Percentiles rank a stretch among this genome's conserved stretches.
phyloP scores from a whole-genome alignment of 768 basidiomycete genomes.

The Hericium coralloides region DNA sequence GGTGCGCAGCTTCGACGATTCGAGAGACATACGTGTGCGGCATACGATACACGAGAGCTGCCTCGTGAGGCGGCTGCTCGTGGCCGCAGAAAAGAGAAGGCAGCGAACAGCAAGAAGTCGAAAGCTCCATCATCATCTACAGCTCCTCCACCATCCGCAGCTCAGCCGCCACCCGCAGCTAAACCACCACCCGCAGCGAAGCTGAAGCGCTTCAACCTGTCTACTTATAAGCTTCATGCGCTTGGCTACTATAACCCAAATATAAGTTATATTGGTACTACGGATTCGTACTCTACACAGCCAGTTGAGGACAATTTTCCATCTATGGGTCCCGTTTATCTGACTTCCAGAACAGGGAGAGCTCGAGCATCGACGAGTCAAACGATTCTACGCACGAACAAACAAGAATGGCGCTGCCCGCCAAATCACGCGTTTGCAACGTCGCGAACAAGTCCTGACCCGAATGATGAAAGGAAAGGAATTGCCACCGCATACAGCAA shows the following conservation, averaged over 20 bases:
- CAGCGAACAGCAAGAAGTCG: not conserved
- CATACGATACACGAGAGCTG: conserved; percentile 25
- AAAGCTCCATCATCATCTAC: not conserved
- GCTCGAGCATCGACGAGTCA: conserved; percentile 23
- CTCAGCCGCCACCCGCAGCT: no score
- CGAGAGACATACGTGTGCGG: conserved; percentile 16
- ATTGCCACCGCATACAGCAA: not conserved
- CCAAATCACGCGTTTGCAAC: conserved; percentile 19
- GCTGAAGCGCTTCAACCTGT: not conserved
- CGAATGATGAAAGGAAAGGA: not conserved
- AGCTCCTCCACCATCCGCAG: not conserved
- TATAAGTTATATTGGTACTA: not conserved
- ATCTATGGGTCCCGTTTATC: no score
- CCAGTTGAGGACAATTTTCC: no score
- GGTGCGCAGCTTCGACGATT: conserved; percentile 26
- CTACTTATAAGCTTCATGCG: not conserved
- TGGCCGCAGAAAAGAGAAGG: conserved; percentile 7
- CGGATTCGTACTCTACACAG: not conserved
- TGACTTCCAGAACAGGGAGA: conserved; percentile 20
- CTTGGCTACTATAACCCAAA: not conserved
- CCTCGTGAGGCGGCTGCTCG: conserved; percentile 25
- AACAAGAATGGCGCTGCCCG: conserved; percentile 14
- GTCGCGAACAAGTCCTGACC: conserved; percentile 2
- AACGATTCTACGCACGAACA: conserved; percentile 19
- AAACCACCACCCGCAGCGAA: no score